phyloP scores from a whole-genome alignment of 2,329 filamentous ascomycete genomes.

The Proliferodiscus dingleyae region DNA sequence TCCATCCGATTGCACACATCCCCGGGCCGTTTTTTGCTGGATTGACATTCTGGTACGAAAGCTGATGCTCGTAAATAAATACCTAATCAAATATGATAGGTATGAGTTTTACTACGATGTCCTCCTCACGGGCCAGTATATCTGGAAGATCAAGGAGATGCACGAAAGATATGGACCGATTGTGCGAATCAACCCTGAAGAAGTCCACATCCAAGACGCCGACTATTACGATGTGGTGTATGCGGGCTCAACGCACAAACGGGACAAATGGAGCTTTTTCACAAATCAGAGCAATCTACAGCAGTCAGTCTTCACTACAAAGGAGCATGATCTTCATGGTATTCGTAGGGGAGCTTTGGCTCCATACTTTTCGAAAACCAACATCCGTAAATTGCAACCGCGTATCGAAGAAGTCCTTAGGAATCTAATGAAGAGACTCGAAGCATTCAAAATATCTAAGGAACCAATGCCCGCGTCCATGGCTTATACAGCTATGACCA shows the following conservation, averaged over 20 bases:
- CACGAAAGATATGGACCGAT: slow-evolving; percentile 35
- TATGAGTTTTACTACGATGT: slow-evolving; percentile 37
- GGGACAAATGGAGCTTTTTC: background rate
- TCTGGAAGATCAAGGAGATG: slow-evolving; percentile 38
- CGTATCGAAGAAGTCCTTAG: slow-evolving; percentile 5
- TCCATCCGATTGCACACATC: slow-evolving; percentile 23
- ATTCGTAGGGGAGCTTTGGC: slow-evolving; percentile 9
- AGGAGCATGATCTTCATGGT: slow-evolving; percentile 11
- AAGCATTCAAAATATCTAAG: slow-evolving; percentile 26
- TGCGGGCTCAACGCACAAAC: slow-evolving; percentile 3
- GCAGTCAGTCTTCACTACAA: slow-evolving; percentile 7
- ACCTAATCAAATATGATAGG: slow-evolving; percentile 9
- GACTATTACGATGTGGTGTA: slow-evolving; percentile 28
- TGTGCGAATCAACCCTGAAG: slow-evolving; percentile 23
- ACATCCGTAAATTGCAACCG: slow-evolving; percentile 4
- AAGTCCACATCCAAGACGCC: slow-evolving; percentile 25
- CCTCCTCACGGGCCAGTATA: slow-evolving; percentile 37
- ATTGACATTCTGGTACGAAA: slow-evolving; percentile 4
- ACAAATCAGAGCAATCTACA: background rate
- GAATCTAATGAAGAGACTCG: background rate
- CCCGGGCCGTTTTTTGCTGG: slow-evolving; percentile 25
- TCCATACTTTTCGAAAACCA: slow-evolving; percentile 12
- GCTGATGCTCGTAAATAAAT: slow-evolving; percentile 35
- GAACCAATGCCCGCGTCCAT: too few species aligned
- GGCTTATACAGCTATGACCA: too few species aligned